Conservation (phyloP, 306 rosid genomes). For the Canavalia ensiformis region DNA sequence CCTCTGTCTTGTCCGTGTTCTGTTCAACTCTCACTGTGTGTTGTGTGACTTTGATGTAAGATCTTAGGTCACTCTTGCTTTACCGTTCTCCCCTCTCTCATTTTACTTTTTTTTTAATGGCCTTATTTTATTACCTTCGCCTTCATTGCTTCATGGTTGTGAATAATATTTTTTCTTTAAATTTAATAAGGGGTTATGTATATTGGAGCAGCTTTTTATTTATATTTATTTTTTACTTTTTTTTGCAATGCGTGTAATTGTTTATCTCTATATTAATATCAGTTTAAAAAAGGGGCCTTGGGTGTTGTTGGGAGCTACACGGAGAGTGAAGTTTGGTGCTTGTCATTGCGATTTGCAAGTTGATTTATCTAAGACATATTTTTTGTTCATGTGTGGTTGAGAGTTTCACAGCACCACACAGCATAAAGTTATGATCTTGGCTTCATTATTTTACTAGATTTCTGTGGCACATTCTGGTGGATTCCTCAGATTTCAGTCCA, state of each 20-base stretch:
- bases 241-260: constrained; percentile 41
- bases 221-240: neutral
- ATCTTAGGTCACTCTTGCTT: constrained; percentile 45
- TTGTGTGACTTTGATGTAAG: constrained; percentile 40
- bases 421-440: constrained; percentile 66
- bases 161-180: constrained; percentile 42
- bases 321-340: constrained; percentile 84
- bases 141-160: constrained; percentile 16
- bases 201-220: neutral
- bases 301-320: constrained; percentile 77
- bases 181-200: constrained; percentile 40
- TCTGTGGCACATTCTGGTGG: constrained; percentile 73
- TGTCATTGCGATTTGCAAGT: constrained; percentile 59
- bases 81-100: constrained; percentile 30
- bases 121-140: constrained; percentile 32
- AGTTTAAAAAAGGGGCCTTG: constrained; percentile 58
- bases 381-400: constrained; percentile 60
- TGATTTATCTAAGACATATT: constrained; percentile 51
- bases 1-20: constrained; percentile 52
- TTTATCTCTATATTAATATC: constrained; percentile 32
- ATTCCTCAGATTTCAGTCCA: constrained; percentile 75
- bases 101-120: constrained; percentile 1
- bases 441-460: constrained; percentile 68
- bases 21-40: constrained; percentile 40
- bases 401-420: constrained; percentile 47